Evolutionary conservation across 208 protist genomes (phyloP), one percentile per base, ranked within the genome.

Genomic region (Leishmania lainsoni): DNA sequence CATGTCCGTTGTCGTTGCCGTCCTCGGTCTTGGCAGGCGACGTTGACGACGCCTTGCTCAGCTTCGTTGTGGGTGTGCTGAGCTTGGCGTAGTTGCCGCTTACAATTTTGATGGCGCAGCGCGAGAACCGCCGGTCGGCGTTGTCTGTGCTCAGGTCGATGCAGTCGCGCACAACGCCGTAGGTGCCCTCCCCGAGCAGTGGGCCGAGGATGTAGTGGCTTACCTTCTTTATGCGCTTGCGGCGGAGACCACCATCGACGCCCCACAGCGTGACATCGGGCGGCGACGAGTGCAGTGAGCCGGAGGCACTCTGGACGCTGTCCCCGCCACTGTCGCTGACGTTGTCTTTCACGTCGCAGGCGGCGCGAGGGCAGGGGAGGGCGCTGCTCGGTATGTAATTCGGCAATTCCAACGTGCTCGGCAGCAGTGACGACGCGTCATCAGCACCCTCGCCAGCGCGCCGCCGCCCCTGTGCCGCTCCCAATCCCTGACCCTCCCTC

Each of bases 211-310:
- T 90, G 83, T 97, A 97, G 79, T 87, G 85, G 65, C 88, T 93
- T 17, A 97, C 91, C 75, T 91, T 87, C 83, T 97, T 97, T 51
- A 96, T 87, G 48, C 91, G 91, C 83, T 97, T 97, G 22, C 89
- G 86, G 26, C 93, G 88, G 3, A 92, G 81, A 1, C 35, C 35
- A 39, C 35, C 35, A 48, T 89, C 82, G 48, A 91, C 88, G 5
- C 85, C 82, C 81, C 87, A 78, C 0, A 96, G 80, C 39, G 92
- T 94, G 32, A 96, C 85, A 5, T 78, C 82, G 2, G 87, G 45
- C 1, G 90, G 86, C 16, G 63, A 80, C 29, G 85, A 81, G 75
- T 84, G 29, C 61, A 63, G 16, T 26, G 82, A 80, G 68, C 72
- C 73, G 2, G n/a, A 39, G 14, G 2, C 45, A 20, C 63, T 56